Evolutionary conservation across 2,329 filamentous ascomycete species (phyloP), one percentile per base, ranked within the genome.

Genomic region (Penicillium sp.): DNA sequence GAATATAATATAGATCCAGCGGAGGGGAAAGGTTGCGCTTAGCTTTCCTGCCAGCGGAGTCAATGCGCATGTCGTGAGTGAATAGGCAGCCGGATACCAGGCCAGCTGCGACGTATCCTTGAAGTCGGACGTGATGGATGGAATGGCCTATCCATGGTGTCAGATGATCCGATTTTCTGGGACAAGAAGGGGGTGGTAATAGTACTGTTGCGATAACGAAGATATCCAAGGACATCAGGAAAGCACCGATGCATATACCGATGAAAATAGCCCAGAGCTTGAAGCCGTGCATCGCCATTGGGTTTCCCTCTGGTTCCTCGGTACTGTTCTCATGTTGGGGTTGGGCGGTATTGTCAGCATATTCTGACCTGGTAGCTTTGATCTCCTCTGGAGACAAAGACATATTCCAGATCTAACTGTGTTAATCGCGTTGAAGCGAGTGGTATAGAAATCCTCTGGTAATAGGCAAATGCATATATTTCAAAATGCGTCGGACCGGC

Each of bases 41-140:
- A 58, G n/a, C 52, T 55, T 58, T n/a, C 56, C 56, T 35, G 44
- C 51, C 5, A 58, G n/a, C 17, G 52, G 52, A n/a, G 40, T 46
- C 48, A 58, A 47, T 19, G 56, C 52, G 47, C 47, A 58, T n/a
- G 36, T 50, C 19, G 56, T 51, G 35, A 58, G 47, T 26, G 47
- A 51, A 22, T 58, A 58, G 8, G 56, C 56, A 22, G 46, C 46
- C 14, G 45, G 35, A 51, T 58, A 58, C 56, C 51, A 58, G 36
- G 42, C 54, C 9, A 56, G 30, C 17, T 56, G 42, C 2, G 49
- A n/a, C 12, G 50, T 56, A 44, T 48, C 44, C 8, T 53, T 37
- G 19, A 53, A 53, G 25, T 53, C 41, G 33, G 50, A 28, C 5
- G 41, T 53, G 8, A 53, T 53, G 14, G 41, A 46, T 19, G 50